Conservation (phyloP, 257 asterid genomes). For the Nicotiana otophora region DNA sequence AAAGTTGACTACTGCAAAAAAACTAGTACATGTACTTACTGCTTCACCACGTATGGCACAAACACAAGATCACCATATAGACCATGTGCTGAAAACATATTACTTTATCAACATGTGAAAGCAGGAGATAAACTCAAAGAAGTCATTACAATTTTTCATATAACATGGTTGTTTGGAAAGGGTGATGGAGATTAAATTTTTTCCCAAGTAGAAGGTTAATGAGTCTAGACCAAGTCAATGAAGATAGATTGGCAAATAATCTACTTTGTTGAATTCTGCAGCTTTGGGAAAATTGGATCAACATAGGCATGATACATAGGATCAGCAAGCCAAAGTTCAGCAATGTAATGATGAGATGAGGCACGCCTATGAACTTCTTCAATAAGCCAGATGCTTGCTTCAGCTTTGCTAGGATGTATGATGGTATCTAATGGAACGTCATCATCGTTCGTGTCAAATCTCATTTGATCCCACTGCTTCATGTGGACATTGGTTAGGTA, state of each 20-base stretch:
- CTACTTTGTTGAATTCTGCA: slow-evolving; percentile 10
- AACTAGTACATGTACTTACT: no score
- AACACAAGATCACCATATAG: no score
- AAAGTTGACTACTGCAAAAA: no score
- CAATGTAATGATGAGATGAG: slow-evolving; percentile 47
- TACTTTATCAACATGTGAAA: neutral
- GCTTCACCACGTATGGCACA: no score
- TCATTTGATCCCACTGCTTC: slow-evolving; percentile 42
- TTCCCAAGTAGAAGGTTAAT: neutral
- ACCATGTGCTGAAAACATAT: no score
- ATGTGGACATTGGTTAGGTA: slow-evolving; percentile 67
- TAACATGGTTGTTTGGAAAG: neutral
- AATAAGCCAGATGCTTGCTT: slow-evolving; percentile 64
- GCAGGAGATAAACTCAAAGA: neutral
- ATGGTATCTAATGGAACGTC: slow-evolving; percentile 38
- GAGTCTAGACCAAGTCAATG: neutral
- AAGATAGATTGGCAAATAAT: neutral
- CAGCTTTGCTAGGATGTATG: slow-evolving; percentile 64
- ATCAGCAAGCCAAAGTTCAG: slow-evolving; percentile 54
- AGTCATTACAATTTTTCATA: neutral
- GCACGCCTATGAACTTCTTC: slow-evolving; percentile 62
- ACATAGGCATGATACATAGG: slow-evolving; percentile 35
- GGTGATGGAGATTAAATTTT: neutral
- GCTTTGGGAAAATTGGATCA: slow-evolving; percentile 45
- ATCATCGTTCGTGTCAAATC: slow-evolving; percentile 48